Conservation (phyloP, 2,329 filamentous ascomycete genomes). For the Ceratocystis cacaofunesta region DNA sequence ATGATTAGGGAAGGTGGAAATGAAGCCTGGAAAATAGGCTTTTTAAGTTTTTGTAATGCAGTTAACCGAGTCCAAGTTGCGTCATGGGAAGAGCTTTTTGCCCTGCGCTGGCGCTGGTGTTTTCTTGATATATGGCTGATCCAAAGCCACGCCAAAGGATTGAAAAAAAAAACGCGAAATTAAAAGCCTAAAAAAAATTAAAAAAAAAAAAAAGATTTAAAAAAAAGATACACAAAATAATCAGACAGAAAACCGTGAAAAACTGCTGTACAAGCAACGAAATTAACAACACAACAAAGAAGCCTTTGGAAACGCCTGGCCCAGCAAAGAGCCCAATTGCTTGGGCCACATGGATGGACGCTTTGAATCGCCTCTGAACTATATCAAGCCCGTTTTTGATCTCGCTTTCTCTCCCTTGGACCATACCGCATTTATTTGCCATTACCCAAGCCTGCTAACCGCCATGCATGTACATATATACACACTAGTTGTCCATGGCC, state of each 20-base stretch:
- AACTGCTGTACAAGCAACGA: not conserved
- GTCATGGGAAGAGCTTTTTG: not conserved
- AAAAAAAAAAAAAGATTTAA: not conserved
- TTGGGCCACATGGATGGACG: not conserved
- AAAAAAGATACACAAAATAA: not conserved
- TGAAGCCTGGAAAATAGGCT: not conserved
- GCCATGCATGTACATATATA: not conserved
- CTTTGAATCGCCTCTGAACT: too few species aligned
- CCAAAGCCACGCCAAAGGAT: not conserved
- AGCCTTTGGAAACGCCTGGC: not conserved
- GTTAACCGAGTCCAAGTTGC: conserved; percentile 1
- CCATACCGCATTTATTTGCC: too few species aligned
- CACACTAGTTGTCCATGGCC: not conserved
- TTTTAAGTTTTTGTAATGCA: not conserved
- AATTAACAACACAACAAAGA: not conserved
- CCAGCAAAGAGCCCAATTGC: not conserved
- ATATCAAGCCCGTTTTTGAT: too few species aligned
- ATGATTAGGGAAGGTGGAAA: not conserved
- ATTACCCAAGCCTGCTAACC: too few species aligned
- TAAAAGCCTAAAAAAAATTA: not conserved
- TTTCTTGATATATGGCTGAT: not conserved
- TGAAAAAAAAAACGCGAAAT: not conserved
- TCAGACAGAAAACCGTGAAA: not conserved
- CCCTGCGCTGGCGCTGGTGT: not conserved
- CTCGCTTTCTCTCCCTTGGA: too few species aligned